These are phyloP conservation scores for Colletotrichum lini DNA, from an alignment of 2,329 filamentous ascomycete genomes.

Conservation along the genomic window DNA sequence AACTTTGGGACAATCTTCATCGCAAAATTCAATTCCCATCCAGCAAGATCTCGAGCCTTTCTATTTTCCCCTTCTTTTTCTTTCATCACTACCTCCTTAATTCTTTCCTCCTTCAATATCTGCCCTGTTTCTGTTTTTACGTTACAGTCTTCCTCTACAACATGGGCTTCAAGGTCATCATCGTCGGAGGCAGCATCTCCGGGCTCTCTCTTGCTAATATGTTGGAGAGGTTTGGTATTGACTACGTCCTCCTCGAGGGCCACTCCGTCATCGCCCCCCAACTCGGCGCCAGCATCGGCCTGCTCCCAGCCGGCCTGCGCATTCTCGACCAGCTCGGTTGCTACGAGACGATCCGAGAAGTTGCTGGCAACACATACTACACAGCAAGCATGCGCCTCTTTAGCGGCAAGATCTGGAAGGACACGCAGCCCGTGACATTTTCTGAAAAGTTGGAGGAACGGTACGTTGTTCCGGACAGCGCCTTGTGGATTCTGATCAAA, in stretches of 20 bases:
- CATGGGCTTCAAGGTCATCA: conserved; percentile 57
- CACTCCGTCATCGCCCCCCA: conserved; percentile 58
- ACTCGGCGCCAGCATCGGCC: conserved; percentile 63
- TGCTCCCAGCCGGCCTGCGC: conserved; percentile 57
- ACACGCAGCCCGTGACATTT: too few relatives aligned
- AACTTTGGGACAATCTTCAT: too few relatives aligned
- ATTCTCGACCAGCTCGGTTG: conserved; percentile 64
- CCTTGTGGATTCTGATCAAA: too few relatives aligned
- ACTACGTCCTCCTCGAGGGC: conserved; percentile 65
- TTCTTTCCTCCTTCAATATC: too few relatives aligned
- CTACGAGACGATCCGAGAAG: conserved; percentile 48
- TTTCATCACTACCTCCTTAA: too few relatives aligned
- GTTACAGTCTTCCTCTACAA: not conserved
- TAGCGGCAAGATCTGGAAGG: conserved; percentile 11
- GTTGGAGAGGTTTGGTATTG: conserved; percentile 60
- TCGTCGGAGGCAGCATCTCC: conserved; percentile 64
- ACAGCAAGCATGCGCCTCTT: too few relatives aligned
- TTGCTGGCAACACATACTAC: conserved; percentile 30
- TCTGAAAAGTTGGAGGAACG: too few relatives aligned
- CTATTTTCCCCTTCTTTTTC: too few relatives aligned
- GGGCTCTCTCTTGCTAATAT: conserved; percentile 54
- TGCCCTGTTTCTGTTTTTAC: too few relatives aligned
- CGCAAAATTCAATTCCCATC: too few relatives aligned
- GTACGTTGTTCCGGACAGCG: too few relatives aligned
- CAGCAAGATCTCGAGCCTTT: too few relatives aligned